A percentile compares a stretch with the other conserved stretches of the same genome.
phyloP scores from a whole-genome alignment of 352 stramenopile species.

The Phytopythium chamaehyphon region DNA sequence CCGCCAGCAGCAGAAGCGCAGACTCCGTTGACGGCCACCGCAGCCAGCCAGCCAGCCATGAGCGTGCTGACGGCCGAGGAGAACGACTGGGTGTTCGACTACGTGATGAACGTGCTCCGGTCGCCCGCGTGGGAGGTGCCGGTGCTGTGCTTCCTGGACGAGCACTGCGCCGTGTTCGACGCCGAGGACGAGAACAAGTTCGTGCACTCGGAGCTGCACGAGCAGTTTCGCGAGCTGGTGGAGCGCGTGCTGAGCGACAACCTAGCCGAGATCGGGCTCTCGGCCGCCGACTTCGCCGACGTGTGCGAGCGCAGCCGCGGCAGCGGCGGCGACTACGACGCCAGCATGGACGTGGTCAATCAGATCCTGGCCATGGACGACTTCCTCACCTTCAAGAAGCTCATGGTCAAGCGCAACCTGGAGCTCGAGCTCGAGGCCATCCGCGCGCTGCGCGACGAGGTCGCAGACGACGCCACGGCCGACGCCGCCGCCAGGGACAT shows the following conservation, averaged over 20 bases:
- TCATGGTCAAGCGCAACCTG: slow-evolving; percentile 91
- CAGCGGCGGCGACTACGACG: slow-evolving; percentile 41
- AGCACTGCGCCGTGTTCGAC: slow-evolving; percentile 87
- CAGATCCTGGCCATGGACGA: slow-evolving; percentile 89
- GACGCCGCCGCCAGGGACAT: slow-evolving; percentile 21
- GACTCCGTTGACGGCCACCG: not conserved
- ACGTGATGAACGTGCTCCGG: slow-evolving; percentile 83
- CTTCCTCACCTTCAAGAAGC: slow-evolving; percentile 91
- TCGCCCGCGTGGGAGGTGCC: slow-evolving; percentile 85
- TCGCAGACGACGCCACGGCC: slow-evolving; percentile 24
- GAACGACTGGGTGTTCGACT: slow-evolving; percentile 88
- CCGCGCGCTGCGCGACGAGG: slow-evolving; percentile 66
- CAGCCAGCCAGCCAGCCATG: not conserved
- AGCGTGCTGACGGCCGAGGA: slow-evolving; percentile 54
- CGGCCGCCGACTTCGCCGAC: slow-evolving; percentile 75
- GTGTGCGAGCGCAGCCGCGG: slow-evolving; percentile 72
- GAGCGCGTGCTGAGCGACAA: slow-evolving; percentile 76
- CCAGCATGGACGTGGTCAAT: slow-evolving; percentile 61
- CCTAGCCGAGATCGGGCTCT: slow-evolving; percentile 83
- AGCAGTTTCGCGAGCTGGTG: slow-evolving; percentile 78
- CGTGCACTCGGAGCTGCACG: slow-evolving; percentile 79
- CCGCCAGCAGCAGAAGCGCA: not conserved
- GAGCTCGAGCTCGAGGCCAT: slow-evolving; percentile 90
- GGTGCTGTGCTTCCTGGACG: slow-evolving; percentile 89
- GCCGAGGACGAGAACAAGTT: slow-evolving; percentile 90